These are phyloP conservation scores for Phytopythium aichiense DNA, from an alignment of 352 stramenopile species.

Conservation along the genomic window DNA sequence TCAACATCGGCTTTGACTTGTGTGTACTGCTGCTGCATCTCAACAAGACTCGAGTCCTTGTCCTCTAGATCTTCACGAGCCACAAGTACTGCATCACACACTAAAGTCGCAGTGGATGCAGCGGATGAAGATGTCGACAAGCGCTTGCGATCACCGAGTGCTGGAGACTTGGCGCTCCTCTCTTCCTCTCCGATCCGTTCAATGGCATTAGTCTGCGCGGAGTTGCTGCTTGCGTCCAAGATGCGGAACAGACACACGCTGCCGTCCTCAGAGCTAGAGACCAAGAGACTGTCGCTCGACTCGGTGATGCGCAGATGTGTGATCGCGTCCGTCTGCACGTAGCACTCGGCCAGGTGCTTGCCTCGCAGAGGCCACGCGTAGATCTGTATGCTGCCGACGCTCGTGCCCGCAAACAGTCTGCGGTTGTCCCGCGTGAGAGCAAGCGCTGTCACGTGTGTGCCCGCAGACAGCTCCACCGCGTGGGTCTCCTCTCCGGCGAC, in stretches of 20 bases:
- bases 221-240: constrained; percentile 12
- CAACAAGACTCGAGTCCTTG: constrained; percentile 33
- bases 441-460: constrained; percentile 44
- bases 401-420: constrained; percentile 65
- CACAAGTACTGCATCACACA: constrained; percentile 57
- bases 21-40: constrained; percentile 68
- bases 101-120: neutral
- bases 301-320: constrained; percentile 70
- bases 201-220: neutral
- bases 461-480: constrained; percentile 35
- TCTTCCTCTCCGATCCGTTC: neutral
- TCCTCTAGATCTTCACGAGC: constrained; percentile 79
- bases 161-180: neutral
- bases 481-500: constrained; percentile 53
- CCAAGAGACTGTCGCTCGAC: constrained; percentile 49
- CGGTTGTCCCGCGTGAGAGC: constrained; percentile 56
- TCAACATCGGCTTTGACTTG: constrained; percentile 82
- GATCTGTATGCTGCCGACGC: constrained; percentile 51
- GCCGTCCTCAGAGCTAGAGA: constrained; percentile 60
- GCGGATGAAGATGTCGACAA: neutral
- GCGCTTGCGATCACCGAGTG: neutral
- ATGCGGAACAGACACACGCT: constrained; percentile 59
- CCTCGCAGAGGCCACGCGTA: constrained; percentile 55
- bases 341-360: constrained; percentile 40
- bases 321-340: constrained; percentile 58